Evolutionary conservation across 2,329 filamentous ascomycete species (phyloP).

Genomic region (Colletotrichum godetiae): DNA sequence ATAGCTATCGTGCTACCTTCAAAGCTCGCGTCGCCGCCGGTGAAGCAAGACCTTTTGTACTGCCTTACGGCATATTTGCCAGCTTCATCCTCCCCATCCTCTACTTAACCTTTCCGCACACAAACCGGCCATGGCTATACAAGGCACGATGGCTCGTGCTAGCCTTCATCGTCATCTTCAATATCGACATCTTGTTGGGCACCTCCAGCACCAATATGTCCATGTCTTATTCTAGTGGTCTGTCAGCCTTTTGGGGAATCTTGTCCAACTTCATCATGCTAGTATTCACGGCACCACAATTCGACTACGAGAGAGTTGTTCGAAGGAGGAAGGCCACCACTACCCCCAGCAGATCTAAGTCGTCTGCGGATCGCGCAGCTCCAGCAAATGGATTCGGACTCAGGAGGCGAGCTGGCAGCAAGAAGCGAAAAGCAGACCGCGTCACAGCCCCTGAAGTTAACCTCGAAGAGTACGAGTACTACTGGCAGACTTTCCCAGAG

Average conservation of each 20-base stretch:
- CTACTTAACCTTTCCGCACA: conserved; percentile 69
- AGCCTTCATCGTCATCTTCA: conserved; percentile 54
- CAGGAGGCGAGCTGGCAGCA: conserved; percentile 21
- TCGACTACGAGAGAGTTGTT: conserved; percentile 64
- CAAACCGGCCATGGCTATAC: conserved; percentile 61
- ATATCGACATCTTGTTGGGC: conserved; percentile 52
- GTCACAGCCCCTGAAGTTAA: conserved; percentile 24
- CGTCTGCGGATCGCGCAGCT: not conserved
- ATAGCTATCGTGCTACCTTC: conserved; percentile 51
- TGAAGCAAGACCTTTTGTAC: conserved; percentile 57
- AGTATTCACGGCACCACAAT: conserved; percentile 66
- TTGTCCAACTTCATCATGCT: conserved; percentile 61
- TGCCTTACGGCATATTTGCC: conserved; percentile 63
- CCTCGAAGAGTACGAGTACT: conserved; percentile 56
- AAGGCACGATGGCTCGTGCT: conserved; percentile 62
- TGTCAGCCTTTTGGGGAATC: conserved; percentile 62
- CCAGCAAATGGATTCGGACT: not conserved
- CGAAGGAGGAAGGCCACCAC: conserved; percentile 43
- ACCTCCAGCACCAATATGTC: conserved; percentile 64
- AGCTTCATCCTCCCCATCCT: conserved; percentile 60
- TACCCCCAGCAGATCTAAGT: conserved; percentile 18
- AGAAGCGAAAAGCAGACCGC: conserved; percentile 11
- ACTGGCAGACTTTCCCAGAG: conserved; percentile 70
- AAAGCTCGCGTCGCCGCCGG: conserved; percentile 50
- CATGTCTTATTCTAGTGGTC: conserved; percentile 60